Evolutionary conservation across 129 eudicot genomes (phyloP).

Genomic region (Ambrosia artemisiifolia): DNA sequence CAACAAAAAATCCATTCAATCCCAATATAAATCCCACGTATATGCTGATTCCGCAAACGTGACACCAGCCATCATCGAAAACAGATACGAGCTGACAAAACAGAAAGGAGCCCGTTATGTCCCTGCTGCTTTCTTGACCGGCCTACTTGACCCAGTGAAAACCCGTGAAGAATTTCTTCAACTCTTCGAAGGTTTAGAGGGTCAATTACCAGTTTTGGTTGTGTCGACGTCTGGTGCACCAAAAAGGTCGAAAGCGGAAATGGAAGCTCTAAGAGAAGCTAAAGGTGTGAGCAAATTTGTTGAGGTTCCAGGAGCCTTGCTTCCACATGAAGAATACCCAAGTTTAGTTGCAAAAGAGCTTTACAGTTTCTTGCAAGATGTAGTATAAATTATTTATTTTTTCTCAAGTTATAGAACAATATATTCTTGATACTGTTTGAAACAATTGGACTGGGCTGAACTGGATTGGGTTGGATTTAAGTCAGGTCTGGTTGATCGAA

Average conservation of each 20-base stretch:
- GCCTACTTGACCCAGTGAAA: constrained; percentile 79
- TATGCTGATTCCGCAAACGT: constrained; percentile 79
- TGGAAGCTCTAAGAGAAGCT: constrained; percentile 86
- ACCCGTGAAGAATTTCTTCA: constrained; percentile 73
- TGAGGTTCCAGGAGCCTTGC: constrained; percentile 90
- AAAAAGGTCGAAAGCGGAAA: constrained; percentile 93
- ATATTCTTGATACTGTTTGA: not conserved
- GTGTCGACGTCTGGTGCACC: constrained; percentile 75
- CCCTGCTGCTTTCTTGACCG: constrained; percentile 96
- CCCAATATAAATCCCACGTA: constrained; percentile 87
- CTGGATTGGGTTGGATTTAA: not conserved
- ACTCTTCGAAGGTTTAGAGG: constrained; percentile 63
- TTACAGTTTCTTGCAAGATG: constrained; percentile 58
- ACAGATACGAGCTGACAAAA: constrained; percentile 76
- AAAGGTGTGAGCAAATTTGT: constrained; percentile 85
- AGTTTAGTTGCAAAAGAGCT: constrained; percentile 67
- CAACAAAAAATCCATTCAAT: constrained; percentile 74
- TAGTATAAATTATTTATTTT: not conserved
- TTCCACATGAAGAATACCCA: constrained; percentile 95
- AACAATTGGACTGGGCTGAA: not conserved
- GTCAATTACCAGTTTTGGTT: constrained; percentile 59
- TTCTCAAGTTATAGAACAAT: not conserved
- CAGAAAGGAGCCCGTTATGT: constrained; percentile 79
- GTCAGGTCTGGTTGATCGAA: not conserved
- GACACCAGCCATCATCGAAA: constrained; percentile 69